Evolutionary conservation across 352 stramenopile genomes (phyloP), one percentile per base, ranked within the genome.

Genomic region (Pythium monospermum): DNA sequence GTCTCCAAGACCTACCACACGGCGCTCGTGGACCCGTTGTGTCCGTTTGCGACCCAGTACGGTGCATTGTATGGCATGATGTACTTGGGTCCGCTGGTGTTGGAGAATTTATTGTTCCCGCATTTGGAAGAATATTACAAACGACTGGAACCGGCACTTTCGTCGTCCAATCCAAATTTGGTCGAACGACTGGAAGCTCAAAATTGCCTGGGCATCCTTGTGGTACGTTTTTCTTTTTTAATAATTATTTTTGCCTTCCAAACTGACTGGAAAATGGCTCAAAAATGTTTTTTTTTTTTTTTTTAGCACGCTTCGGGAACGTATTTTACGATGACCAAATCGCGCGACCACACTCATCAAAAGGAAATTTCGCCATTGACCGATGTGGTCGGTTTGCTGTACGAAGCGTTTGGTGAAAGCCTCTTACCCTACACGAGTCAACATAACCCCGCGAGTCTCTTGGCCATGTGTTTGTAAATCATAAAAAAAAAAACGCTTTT

Each of bases 101-200:
- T 98, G 52, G 90, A 97, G 68, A 88, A 77, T 12, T 84, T 98
- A 68, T 71, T 98, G 13, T 90, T 98, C 28, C 90, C 91, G 2
- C 78, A 96, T 47, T 64, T 95, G 18, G 61, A 77, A 27, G 55
- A 78, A 32, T 97, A 97, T 60, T 97, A 93, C 70, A 77, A 76
- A 16, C 61, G 73, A 45, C 83, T 96, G 47, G 81, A 96, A 33
- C 71, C 75, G 19, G 79, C 82, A 19, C 61, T 97, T n/a, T 69
- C 73, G 18, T 78, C 69, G 13, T 82, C 76, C 2, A 88, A 89
- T 26, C 68, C 74, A 3, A 91, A 90, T 54, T 54, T 91, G 35
- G 69, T 94, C 26, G 73, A 94, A 59, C 71, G 84, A 30, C 67
- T 91, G 15, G 82, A 94, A 50, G 85, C 85, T 2, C 81, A 94